Conservation (phyloP, 2,329 filamentous ascomycete genomes). For the Fusarium armeniacum region DNA sequence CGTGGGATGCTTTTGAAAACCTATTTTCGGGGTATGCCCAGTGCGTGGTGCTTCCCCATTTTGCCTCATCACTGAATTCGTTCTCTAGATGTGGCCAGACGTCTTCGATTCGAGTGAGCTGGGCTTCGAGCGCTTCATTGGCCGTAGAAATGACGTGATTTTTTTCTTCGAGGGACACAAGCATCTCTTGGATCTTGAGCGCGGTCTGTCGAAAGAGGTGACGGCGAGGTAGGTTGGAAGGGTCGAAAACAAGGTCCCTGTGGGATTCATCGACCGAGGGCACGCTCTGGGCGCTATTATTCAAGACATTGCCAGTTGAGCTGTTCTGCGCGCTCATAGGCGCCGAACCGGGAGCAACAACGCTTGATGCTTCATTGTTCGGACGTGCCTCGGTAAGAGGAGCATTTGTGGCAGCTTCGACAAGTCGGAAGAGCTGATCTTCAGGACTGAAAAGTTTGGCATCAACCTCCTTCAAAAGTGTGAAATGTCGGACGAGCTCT, state of each 20-base stretch:
- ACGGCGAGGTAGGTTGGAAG: slow-evolving; percentile 74
- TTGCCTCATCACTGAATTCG: slow-evolving; percentile 95
- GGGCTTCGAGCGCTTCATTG: slow-evolving; percentile 88
- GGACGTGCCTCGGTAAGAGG: slow-evolving; percentile 62
- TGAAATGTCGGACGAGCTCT: slow-evolving; percentile 96
- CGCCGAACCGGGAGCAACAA: slow-evolving; percentile 59
- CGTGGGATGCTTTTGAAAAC: slow-evolving; percentile 72
- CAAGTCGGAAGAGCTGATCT: slow-evolving; percentile 81
- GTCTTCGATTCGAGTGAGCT: slow-evolving; percentile 86
- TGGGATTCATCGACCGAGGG: slow-evolving; percentile 61
- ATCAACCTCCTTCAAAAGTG: slow-evolving; percentile 96
- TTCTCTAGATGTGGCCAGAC: slow-evolving; percentile 87
- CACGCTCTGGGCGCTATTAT: slow-evolving; percentile 55
- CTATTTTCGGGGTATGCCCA: slow-evolving; percentile 96
- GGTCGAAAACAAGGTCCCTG: slow-evolving; percentile 64
- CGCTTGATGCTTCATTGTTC: slow-evolving; percentile 61
- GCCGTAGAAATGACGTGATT: slow-evolving; percentile 96
- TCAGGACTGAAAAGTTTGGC: slow-evolving; percentile 94
- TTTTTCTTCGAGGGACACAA: slow-evolving; percentile 95
- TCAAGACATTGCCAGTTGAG: slow-evolving; percentile 58
- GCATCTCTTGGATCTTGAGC: slow-evolving; percentile 83
- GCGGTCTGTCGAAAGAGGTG: slow-evolving; percentile 84
- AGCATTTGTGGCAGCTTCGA: slow-evolving; percentile 72
- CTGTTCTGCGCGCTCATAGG: slow-evolving; percentile 66
- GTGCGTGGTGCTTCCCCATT: slow-evolving; percentile 90